Evolutionary conservation across 495 filamentous ascomycete genomes (phyloP), one percentile per base, ranked within the genome.

Genomic region (Letharia columbiana): DNA sequence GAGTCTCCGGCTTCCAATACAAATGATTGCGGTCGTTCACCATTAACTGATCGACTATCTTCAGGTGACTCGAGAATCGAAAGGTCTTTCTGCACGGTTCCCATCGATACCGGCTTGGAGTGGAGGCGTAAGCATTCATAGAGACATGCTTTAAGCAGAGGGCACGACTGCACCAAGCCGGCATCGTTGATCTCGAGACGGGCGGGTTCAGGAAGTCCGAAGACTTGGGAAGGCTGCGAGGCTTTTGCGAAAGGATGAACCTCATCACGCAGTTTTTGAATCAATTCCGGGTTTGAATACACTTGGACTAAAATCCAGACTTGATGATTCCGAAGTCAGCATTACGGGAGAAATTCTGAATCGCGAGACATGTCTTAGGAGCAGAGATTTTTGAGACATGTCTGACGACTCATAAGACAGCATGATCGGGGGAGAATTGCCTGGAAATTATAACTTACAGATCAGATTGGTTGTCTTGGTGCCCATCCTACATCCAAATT

Each of bases 291-390:
- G 35, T 78, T 78, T 17, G 78, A 71, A 65, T 80, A 80, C 42
- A 88, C 78, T 61, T 79, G 83, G 20, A 84, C 68, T 28, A 86
- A 60, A 58, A 79, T 78, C 84, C 84, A 88, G 70, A 84, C 23
- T 28, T 28, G 23, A 28, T 28, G 23, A 28, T 28, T 28, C 23
- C 23, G 23, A 1, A 28, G 23, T 28, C 23, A 28, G 23, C 23
- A 28, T 28, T 28, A 28, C 23, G 23, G 23, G 23, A 28, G 23
- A 28, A 28, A 28, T 28, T 28, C 23, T 28, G 23, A 28, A 28
- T 28, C 23, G 23, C 23, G 23, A 28, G 23, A 28, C 23, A 28
- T 28, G 23, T 28, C 23, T 28, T 28, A 28, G 23, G 23, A 28
- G 23, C 23, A 28, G 23, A 28, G 23, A 28, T 28, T 28, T 28